These are phyloP conservation scores for Ogataea nonfermentans DNA, from an alignment of 805 yeast species.

Conservation along the genomic window DNA sequence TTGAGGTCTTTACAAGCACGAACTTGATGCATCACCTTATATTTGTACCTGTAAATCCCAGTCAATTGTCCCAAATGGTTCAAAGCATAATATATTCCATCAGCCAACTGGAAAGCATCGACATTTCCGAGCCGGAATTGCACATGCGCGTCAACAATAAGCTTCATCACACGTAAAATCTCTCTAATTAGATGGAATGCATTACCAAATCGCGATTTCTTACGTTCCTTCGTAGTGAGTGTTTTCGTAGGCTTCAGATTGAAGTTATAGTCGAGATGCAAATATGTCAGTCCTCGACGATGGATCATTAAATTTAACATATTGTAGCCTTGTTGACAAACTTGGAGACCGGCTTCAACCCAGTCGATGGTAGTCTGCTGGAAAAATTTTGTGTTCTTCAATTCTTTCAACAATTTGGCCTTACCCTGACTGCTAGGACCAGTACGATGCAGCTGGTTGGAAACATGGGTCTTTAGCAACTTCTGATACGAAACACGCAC, in stretches of 20 bases:
- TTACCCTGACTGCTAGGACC: constrained; percentile 45
- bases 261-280: constrained; percentile 94
- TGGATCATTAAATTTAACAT: constrained; percentile 90
- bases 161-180: constrained; percentile 75
- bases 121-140: constrained; percentile 86
- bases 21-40: constrained; percentile 97
- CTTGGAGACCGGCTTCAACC: constrained; percentile 97
- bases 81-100: constrained; percentile 84
- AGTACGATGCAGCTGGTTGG: constrained; percentile 62
- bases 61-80: constrained; percentile 95
- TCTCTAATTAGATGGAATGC: constrained; percentile 95
- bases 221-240: constrained; percentile 92
- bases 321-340: constrained; percentile 89
- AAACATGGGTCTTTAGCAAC: constrained; percentile 70
- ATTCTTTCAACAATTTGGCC: constrained; percentile 57
- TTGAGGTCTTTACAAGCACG: constrained; percentile 93
- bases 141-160: constrained; percentile 90
- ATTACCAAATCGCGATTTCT: constrained; percentile 92
- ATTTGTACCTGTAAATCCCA: constrained; percentile 94
- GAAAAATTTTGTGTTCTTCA: constrained; percentile 81
- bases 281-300: constrained; percentile 83
- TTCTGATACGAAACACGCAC: constrained; percentile 87
- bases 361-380: constrained; percentile 92
- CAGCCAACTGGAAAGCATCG: constrained; percentile 93
- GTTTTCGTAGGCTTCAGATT: constrained; percentile 96